phyloP scores from a whole-genome alignment of 768 basidiomycete species.

The Xerocomellus amylosporus region DNA sequence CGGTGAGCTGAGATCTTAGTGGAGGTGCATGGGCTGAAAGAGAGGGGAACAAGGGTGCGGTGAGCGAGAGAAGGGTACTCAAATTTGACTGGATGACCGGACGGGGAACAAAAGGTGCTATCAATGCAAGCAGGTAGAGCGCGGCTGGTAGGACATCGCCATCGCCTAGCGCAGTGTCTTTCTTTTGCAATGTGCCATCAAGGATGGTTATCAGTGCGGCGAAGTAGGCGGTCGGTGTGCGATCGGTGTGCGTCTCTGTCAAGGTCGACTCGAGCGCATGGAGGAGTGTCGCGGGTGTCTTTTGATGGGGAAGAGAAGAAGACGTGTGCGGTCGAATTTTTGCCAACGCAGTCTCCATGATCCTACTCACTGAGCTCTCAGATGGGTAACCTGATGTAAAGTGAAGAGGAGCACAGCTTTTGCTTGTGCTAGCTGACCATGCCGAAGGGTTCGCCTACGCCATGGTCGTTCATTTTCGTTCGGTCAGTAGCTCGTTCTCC shows the following conservation, averaged over 20 bases:
- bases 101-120: slow-evolving; percentile 52
- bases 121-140: slow-evolving; percentile 37
- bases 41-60: slow-evolving; percentile 75
- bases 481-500: slow-evolving; percentile 40
- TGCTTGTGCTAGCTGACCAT: slow-evolving; percentile 19
- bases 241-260: slow-evolving; percentile 62
- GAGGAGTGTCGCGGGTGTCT: slow-evolving; percentile 82
- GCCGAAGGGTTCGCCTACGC: slow-evolving; percentile 41
- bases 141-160: slow-evolving; percentile 38
- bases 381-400: no score
- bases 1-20: slow-evolving; percentile 79
- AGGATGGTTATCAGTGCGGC: slow-evolving; percentile 86
- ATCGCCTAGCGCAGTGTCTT: slow-evolving; percentile 69
- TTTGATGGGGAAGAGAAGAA: slow-evolving; percentile 83
- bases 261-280: slow-evolving; percentile 81
- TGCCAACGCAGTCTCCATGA: slow-evolving; percentile 62
- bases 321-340: slow-evolving; percentile 87
- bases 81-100: slow-evolving; percentile 80
- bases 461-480: slow-evolving; percentile 68
- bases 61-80: slow-evolving; percentile 64
- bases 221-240: slow-evolving; percentile 88
- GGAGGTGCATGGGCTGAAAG: slow-evolving; percentile 67
- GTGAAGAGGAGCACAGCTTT: slow-evolving; percentile 8
- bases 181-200: slow-evolving; percentile 70
- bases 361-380: no score